Evolutionary conservation across 2,329 filamentous ascomycete genomes (phyloP), one percentile per base, ranked within the genome.

Genomic region (Lecanicillium sp.): DNA sequence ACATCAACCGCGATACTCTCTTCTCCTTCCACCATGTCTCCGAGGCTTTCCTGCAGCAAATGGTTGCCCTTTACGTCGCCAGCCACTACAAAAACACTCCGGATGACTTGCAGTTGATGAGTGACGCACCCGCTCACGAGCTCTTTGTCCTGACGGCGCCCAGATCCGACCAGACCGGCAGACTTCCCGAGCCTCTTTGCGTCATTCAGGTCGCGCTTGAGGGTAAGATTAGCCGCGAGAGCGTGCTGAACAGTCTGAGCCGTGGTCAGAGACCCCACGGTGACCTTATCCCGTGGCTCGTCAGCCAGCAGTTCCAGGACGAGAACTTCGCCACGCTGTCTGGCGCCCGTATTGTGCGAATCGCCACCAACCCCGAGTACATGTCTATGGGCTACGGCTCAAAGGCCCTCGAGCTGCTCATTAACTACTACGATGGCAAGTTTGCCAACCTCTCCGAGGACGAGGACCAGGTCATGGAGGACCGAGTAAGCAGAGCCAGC

Each of bases 41-140:
- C 2, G 93, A 98, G 65, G 93, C 90, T 62, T 97, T 98, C 69
- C 71, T 98, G 48, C 93, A 98, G 64, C 90, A 95, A 59, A 96
- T 98, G 89, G 91, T 98, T 68, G 90, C 90, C 1, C 78, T 98
- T 2, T 98, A 97, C 59, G 94, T 98, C 23, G 90, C 93, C 23
- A 95, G 89, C 45, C 90, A 95, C 67, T 96, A 98, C 75, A 97
- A 97, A 68, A 98, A 98, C 68, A 89, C 90, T 0, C 93, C 93
- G 0, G 95, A 98, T 59, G 93, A 98, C 60, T 77, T 98, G n/a
- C 93, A 97, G 65, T 79, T 98, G 49, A 95, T 98, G 89, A 95
- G 89, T 52, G 93, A 98, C 67, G 93, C 93, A 1, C 93, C 93
- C 1, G 91, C 93, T 1, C 93, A 98, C 67, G 90, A 97, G 64